A percentile compares a stretch with the other conserved stretches of the same genome.
Evolutionary conservation across 2,329 filamentous ascomycete genomes (phyloP).

Genomic region (Hypoxylon sp.): DNA sequence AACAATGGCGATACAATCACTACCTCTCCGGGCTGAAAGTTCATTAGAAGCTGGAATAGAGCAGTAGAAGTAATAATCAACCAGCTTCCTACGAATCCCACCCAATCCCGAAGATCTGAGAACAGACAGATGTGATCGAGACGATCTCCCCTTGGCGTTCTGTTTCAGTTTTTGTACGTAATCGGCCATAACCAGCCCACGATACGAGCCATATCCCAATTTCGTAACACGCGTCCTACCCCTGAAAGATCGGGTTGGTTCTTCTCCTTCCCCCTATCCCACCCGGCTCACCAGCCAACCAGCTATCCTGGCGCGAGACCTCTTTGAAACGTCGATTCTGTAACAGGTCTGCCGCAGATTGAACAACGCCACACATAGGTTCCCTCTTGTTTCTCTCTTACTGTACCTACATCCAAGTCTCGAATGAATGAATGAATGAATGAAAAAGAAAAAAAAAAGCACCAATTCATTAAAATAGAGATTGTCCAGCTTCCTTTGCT

Average conservation of each 20-base stretch:
- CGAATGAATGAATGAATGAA: too few relatives aligned
- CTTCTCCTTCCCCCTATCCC: conserved; percentile 11
- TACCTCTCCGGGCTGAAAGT: too few relatives aligned
- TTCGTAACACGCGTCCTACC: conserved; percentile 10
- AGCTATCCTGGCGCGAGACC: conserved; percentile 14
- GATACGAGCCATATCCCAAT: conserved; percentile 4
- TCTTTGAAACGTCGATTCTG: conserved; percentile 36
- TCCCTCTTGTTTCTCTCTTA: conserved; percentile 12
- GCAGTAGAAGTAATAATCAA: background rate
- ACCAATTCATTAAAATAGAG: conserved; percentile 29
- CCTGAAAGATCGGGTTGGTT: background rate
- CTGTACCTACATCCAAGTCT: background rate
- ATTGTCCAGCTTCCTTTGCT: conserved; percentile 10
- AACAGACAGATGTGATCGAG: conserved; percentile 10
- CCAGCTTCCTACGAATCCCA: conserved; percentile 1
- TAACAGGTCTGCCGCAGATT: conserved; percentile 40
- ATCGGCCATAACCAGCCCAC: conserved; percentile 1
- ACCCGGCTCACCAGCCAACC: conserved; percentile 16
- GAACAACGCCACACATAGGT: conserved; percentile 14
- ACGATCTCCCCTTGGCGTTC: conserved; percentile 24
- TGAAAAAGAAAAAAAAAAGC: conserved; percentile 10
- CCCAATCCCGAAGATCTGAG: conserved; percentile 11
- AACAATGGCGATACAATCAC: too few relatives aligned
- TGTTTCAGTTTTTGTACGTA: conserved; percentile 1
- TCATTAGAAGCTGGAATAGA: conserved; percentile 1